Percentiles rank a stretch among this genome's conserved stretches.
phyloP scores from a whole-genome alignment of 495 filamentous ascomycete species.

The Neurospora sp. region DNA sequence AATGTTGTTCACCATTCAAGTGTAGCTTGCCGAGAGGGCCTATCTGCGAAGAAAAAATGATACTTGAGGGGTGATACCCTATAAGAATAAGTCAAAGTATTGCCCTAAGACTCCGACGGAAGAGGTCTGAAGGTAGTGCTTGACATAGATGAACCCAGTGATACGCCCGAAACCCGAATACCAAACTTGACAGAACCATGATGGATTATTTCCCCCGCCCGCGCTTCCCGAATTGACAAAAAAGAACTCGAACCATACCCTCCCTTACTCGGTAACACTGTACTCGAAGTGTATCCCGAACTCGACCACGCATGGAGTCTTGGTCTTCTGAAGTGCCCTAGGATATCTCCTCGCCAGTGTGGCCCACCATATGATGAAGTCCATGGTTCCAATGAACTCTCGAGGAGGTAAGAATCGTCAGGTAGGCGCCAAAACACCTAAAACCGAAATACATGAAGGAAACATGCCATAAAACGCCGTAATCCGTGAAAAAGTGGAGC shows the following conservation, averaged over 20 bases:
- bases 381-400: background rate
- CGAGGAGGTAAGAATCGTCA: background rate
- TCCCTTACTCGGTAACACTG: background rate
- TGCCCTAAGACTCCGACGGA: background rate
- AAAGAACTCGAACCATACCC: background rate
- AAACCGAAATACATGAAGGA: background rate
- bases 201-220: background rate
- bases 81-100: background rate
- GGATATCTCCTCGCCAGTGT: background rate
- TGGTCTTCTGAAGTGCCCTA: background rate
- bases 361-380: background rate
- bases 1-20: background rate
- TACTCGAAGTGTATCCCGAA: background rate
- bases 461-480: background rate
- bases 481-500: slow-evolving; percentile 1
- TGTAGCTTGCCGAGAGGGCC: background rate
- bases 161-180: background rate
- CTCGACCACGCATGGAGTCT: background rate
- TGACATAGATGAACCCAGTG: background rate
- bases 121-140: background rate
- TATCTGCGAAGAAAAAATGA: background rate
- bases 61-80: background rate
- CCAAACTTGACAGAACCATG: background rate
- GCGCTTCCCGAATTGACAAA: background rate
- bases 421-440: background rate